Conservation (phyloP, 768 basidiomycete genomes). For the Mrakia blollopis region DNA sequence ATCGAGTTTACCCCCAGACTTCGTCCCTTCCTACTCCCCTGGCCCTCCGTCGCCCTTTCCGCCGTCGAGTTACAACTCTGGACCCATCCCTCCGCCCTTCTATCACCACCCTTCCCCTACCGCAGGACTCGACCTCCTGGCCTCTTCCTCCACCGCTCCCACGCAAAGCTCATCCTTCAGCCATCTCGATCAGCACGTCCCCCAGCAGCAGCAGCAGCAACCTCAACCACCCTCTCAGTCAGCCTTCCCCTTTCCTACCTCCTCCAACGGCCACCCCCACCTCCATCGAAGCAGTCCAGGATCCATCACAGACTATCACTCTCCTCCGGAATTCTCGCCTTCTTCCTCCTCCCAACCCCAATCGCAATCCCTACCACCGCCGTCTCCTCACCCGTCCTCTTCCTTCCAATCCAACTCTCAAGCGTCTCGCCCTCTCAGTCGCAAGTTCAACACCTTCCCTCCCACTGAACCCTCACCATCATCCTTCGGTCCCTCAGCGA, state of each 20-base stretch:
- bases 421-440: not conserved
- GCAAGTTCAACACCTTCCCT: constrained; percentile 5
- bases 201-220: not conserved
- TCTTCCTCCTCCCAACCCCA: not conserved
- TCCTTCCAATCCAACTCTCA: not conserved
- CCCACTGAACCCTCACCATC: constrained; percentile 4
- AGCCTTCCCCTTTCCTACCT: not conserved
- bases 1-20: not conserved
- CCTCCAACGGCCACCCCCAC: not conserved
- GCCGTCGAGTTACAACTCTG: not conserved
- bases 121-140: constrained; percentile 7
- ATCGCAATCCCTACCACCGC: too few relatives aligned
- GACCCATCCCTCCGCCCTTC: not conserved
- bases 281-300: not conserved
- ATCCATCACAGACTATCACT: constrained; percentile 3
- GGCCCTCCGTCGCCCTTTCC: not conserved
- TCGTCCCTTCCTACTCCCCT: not conserved
- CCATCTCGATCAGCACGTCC: not conserved
- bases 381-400: too few relatives aligned
- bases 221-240: not conserved
- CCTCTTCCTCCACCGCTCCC: not conserved
- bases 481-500: not conserved
- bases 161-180: not conserved
- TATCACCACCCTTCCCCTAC: not conserved
- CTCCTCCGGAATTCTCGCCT: not conserved